These are phyloP conservation scores for Fusarium humuli DNA, from an alignment of 2,329 filamentous ascomycete species.

Conservation along the genomic window DNA sequence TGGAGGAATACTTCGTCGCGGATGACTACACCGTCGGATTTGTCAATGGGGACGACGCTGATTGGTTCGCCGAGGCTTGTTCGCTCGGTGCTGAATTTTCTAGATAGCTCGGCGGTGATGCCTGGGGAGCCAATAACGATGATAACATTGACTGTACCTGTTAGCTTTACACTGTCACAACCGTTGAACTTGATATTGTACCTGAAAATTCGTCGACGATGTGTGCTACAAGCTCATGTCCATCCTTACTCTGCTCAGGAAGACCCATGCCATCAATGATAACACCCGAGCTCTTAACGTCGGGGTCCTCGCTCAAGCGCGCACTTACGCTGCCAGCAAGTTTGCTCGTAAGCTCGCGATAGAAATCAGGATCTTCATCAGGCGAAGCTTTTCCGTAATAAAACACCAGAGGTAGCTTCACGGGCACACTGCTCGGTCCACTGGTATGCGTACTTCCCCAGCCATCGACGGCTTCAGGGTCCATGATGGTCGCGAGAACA, in stretches of 20 bases:
- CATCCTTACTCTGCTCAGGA: constrained; percentile 72
- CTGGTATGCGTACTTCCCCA: constrained; percentile 93
- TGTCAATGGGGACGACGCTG: constrained; percentile 80
- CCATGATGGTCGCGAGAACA: constrained; percentile 88
- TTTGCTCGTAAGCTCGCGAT: constrained; percentile 78
- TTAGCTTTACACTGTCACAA: constrained; percentile 21
- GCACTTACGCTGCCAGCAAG: constrained; percentile 83
- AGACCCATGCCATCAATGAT: constrained; percentile 86
- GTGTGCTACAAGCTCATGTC: constrained; percentile 83
- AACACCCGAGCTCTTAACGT: constrained; percentile 78
- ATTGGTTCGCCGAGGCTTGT: constrained; percentile 74
- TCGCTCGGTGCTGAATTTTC: constrained; percentile 70
- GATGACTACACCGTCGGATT: constrained; percentile 86
- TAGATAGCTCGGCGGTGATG: constrained; percentile 78
- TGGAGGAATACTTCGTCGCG: constrained; percentile 81
- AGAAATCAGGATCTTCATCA: constrained; percentile 78
- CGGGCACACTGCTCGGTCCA: constrained; percentile 86
- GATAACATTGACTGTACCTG: constrained; percentile 79
- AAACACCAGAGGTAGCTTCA: constrained; percentile 92
- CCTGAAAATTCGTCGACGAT: constrained; percentile 70
- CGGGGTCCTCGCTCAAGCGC: constrained; percentile 79
- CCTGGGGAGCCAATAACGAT: constrained; percentile 84
- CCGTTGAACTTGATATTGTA: constrained; percentile 30
- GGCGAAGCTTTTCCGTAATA: constrained; percentile 82
- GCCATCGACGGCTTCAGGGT: constrained; percentile 80